These are phyloP conservation scores for Pezicula carpinea DNA, from an alignment of 2,329 filamentous ascomycete genomes.

Conservation along the genomic window DNA sequence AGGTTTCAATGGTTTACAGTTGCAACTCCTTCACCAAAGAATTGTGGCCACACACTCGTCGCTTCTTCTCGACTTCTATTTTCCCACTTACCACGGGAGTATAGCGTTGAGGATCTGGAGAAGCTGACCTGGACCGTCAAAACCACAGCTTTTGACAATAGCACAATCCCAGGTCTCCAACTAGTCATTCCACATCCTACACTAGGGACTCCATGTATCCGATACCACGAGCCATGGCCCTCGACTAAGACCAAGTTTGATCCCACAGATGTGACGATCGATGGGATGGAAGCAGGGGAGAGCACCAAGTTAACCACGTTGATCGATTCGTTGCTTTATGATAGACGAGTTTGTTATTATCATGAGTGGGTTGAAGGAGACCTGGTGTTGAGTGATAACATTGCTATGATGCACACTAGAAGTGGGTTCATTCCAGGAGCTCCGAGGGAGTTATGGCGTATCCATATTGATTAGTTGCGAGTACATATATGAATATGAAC, in stretches of 20 bases:
- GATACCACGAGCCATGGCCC: constrained; percentile 52
- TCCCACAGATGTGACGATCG: constrained; percentile 39
- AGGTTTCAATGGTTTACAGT: constrained; percentile 50
- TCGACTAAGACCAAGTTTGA: constrained; percentile 46
- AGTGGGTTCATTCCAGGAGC: constrained; percentile 40
- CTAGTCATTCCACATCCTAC: constrained; percentile 41
- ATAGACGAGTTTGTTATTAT: constrained; percentile 44
- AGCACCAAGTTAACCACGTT: background rate
- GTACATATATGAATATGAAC: constrained; percentile 2
- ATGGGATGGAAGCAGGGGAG: constrained; percentile 25
- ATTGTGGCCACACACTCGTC: constrained; percentile 51
- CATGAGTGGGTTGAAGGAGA: constrained; percentile 52
- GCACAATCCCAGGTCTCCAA: constrained; percentile 37
- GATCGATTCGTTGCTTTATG: constrained; percentile 34
- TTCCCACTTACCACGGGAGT: constrained; percentile 36
- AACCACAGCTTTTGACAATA: constrained; percentile 42
- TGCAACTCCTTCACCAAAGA: constrained; percentile 39
- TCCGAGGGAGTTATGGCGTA: constrained; percentile 44
- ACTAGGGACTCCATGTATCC: constrained; percentile 42
- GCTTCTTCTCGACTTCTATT: constrained; percentile 46
- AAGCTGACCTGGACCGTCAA: constrained; percentile 38
- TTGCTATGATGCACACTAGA: constrained; percentile 44
- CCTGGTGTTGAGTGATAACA: constrained; percentile 48
- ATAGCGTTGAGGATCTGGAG: constrained; percentile 29
- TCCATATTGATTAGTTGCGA: constrained; percentile 40